Conservation (phyloP, 257 asterid genomes). For the Plantago elongata region DNA sequence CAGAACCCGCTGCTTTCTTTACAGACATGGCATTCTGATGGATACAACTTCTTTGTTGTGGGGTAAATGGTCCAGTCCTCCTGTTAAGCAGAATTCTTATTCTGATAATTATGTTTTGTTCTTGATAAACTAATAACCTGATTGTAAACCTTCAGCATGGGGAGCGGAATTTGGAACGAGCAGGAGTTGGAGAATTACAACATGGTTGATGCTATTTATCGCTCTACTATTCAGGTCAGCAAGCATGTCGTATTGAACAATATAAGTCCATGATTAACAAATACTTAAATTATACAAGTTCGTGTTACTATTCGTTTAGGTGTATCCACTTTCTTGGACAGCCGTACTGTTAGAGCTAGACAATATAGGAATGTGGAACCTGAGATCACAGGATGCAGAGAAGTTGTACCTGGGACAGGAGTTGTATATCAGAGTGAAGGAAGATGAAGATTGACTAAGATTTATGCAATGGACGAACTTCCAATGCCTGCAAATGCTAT, state of each 20-base stretch:
- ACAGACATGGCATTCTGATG: slow-evolving; percentile 34
- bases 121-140: neutral
- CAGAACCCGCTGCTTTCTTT: slow-evolving; percentile 19
- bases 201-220: slow-evolving; percentile 32
- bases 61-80: slow-evolving; percentile 17
- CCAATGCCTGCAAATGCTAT: slow-evolving; percentile 24
- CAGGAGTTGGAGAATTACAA: slow-evolving; percentile 23
- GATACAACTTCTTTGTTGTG: slow-evolving; percentile 34
- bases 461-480: slow-evolving; percentile 31
- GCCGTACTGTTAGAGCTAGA: slow-evolving; percentile 26
- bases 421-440: slow-evolving; percentile 29
- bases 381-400: slow-evolving; percentile 36
- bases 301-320: slow-evolving; percentile 10
- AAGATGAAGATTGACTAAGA: slow-evolving; percentile 18
- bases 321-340: slow-evolving; percentile 37
- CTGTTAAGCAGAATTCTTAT: neutral
- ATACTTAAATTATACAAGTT: neutral
- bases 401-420: slow-evolving; percentile 34
- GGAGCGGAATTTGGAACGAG: slow-evolving; percentile 15
- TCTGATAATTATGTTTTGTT: neutral
- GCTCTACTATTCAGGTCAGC: slow-evolving; percentile 34
- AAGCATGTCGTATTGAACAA: neutral
- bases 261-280: neutral
- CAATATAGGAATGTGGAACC: slow-evolving; percentile 34
- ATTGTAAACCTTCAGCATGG: slow-evolving; percentile 22